These are phyloP conservation scores for Exophiala bonariae DNA, from an alignment of 2,329 filamentous ascomycete species.

Conservation along the genomic window DNA sequence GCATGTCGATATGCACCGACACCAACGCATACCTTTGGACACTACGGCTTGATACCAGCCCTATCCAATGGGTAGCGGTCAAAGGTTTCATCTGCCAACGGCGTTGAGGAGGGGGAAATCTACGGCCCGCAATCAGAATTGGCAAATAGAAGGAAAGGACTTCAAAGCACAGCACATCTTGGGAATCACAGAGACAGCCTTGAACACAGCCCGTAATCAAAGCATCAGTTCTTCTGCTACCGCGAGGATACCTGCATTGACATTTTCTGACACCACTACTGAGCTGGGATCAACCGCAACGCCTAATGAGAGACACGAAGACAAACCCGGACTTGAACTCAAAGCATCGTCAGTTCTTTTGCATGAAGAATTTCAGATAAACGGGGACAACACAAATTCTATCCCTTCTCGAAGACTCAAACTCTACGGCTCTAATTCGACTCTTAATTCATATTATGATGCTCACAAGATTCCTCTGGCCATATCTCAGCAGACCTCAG, in stretches of 20 bases:
- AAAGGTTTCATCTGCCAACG: conserved; percentile 18
- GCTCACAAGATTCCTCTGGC: conserved; percentile 41
- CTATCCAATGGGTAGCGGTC: not conserved
- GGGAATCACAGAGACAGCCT: conserved; percentile 22
- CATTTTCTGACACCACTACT: conserved; percentile 29
- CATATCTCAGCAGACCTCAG: conserved; percentile 45
- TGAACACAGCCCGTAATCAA: conserved; percentile 22
- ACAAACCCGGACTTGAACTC: conserved; percentile 8
- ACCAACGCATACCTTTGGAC: too few species aligned
- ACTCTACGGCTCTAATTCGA: conserved; percentile 39
- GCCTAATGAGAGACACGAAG: conserved; percentile 10
- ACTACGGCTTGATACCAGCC: too few species aligned
- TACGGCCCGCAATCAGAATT: conserved; percentile 6
- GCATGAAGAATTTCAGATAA: conserved; percentile 20
- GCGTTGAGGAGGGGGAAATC: conserved; percentile 18
- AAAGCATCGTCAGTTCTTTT: conserved; percentile 24
- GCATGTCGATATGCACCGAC: too few species aligned
- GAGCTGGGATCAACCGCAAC: conserved; percentile 21
- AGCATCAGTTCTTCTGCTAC: conserved; percentile 27
- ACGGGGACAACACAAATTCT: conserved; percentile 4
- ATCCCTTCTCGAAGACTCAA: conserved; percentile 10
- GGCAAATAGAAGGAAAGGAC: conserved; percentile 17
- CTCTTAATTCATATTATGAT: conserved; percentile 49
- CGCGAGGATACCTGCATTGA: conserved; percentile 15
- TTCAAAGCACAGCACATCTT: conserved; percentile 26